Base-by-base conservation (phyloP, 805 yeast species). In the Maudiozyma serrabonitensis region DNA sequence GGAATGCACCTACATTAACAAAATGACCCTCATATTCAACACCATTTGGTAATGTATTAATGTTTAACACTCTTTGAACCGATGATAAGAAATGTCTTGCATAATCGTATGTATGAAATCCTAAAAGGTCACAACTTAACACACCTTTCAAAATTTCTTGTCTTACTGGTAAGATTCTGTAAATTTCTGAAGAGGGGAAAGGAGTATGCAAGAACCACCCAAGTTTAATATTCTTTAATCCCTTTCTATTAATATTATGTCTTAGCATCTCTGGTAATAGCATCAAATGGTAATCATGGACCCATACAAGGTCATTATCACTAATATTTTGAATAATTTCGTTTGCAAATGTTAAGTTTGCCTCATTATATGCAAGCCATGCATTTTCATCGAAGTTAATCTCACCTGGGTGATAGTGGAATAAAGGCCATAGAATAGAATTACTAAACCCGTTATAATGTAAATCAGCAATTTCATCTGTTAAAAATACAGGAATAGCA, bases 391-490 rank as follows among this genome's bases (percentile, higher is more conserved):
- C 99, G 62, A 93, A 93, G 64, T 87, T 90, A 85, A 95, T 93
- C 67, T 95, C 99, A 53, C 98, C 99, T 0, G 99, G 99, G 64
- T 93, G 99, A 69, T 93, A 93, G 67, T 93, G 99, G 73, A 93
- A 93, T 53, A 95, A 70, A 1, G 99, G 99, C 99, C 99, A 93
- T 55, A 93, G 71, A 54, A 93, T 93, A 15, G 95, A 85, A 68
- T 93, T 93, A 54, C 88, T 79, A 68, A 95, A 93, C 31, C 98
- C 99, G 64, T 95, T 93, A 70, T 93, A 93, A 69, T 93, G 98
- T 56, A 93, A 74, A 61, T 93, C 98, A 0, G 98, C 97, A 54
- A 93, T 76, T 53, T 85, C 87, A 61, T 93, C 98, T 54, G 81
- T 76, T 51, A 93, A 67, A 69, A 84, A 93, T 46, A 93, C 82